Evolutionary conservation across 305 asterid genomes (phyloP).

Genomic region (Rubia occidens): DNA sequence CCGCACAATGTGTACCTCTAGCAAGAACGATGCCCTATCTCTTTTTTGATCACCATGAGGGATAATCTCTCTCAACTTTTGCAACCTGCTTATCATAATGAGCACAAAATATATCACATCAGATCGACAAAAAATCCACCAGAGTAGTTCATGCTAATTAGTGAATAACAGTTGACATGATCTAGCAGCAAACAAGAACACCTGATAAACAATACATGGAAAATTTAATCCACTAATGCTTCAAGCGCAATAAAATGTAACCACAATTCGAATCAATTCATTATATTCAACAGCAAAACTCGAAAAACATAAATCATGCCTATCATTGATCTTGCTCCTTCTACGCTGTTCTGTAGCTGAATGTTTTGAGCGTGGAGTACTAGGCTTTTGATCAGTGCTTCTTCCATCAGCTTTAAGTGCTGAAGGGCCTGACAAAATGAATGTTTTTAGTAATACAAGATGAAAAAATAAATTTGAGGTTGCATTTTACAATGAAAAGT

Average conservation of each 20-base stretch:
- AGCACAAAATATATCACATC: constrained; percentile 3
- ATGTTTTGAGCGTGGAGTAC: constrained; percentile 93
- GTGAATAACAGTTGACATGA: not conserved
- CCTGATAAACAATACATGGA: not conserved
- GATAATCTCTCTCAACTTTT: constrained; percentile 75
- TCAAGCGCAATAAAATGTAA: not conserved
- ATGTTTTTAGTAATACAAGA: constrained; percentile 13
- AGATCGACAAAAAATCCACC: not conserved
- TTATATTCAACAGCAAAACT: not conserved
- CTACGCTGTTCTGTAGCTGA: constrained; percentile 99
- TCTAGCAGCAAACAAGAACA: not conserved
- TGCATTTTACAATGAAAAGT: constrained; percentile 4
- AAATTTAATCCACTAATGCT: not conserved
- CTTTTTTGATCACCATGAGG: constrained; percentile 93
- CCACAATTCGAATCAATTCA: not conserved
- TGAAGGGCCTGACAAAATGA: constrained; percentile 39
- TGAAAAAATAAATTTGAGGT: constrained; percentile 5
- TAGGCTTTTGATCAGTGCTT: constrained; percentile 63
- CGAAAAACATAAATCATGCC: constrained; percentile 33
- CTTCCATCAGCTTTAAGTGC: constrained; percentile 62
- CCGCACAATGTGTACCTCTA: constrained; percentile 45
- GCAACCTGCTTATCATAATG: constrained; percentile 51
- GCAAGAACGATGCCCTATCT: constrained; percentile 92
- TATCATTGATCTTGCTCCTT: constrained; percentile 97
- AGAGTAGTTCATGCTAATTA: not conserved